A percentile compares a stretch with the other conserved stretches of the same genome.
These are phyloP conservation scores for Pseudonectria foliicola DNA, from an alignment of 2,329 filamentous ascomycete species.

Conservation along the genomic window DNA sequence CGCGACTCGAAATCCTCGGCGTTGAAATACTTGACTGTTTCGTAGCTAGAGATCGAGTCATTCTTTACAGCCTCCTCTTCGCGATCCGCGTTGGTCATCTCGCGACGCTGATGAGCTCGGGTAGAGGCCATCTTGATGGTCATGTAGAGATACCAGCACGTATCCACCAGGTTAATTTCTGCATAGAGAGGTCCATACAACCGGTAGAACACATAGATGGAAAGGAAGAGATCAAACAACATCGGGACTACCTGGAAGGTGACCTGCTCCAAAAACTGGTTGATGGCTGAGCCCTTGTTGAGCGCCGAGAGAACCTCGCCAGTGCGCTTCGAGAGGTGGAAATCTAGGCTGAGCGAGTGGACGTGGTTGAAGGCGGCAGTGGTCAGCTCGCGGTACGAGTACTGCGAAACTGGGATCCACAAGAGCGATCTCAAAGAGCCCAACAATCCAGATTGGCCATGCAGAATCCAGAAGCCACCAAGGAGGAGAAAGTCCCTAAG, in stretches of 20 bases:
- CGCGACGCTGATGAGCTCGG: conserved; percentile 79
- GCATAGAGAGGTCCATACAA: conserved; percentile 65
- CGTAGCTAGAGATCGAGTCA: conserved; percentile 97
- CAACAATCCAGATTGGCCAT: conserved; percentile 81
- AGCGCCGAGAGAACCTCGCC: conserved; percentile 92
- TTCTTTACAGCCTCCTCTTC: conserved; percentile 98
- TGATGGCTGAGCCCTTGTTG: conserved; percentile 94
- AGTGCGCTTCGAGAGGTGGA: conserved; percentile 93
- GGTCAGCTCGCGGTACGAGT: conserved; percentile 89
- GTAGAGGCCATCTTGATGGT: conserved; percentile 95
- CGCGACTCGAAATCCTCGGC: conserved; percentile 73
- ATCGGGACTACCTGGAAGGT: conserved; percentile 95
- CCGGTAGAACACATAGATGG: conserved; percentile 69
- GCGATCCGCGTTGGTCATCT: conserved; percentile 91
- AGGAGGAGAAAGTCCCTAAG: conserved; percentile 29
- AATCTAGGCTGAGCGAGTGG: conserved; percentile 88
- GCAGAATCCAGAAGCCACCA: conserved; percentile 72
- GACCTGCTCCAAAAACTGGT: conserved; percentile 91
- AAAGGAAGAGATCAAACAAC: conserved; percentile 81
- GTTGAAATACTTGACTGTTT: conserved; percentile 89
- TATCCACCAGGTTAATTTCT: conserved; percentile 80
- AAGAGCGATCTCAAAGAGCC: conserved; percentile 75
- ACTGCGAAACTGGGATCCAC: conserved; percentile 96
- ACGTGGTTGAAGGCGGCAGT: conserved; percentile 97
- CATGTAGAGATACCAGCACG: conserved; percentile 93